Evolutionary conservation across 371 early-diverging fungal species (phyloP), one percentile per base, ranked within the genome.

Genomic region (Mortierella sp.): DNA sequence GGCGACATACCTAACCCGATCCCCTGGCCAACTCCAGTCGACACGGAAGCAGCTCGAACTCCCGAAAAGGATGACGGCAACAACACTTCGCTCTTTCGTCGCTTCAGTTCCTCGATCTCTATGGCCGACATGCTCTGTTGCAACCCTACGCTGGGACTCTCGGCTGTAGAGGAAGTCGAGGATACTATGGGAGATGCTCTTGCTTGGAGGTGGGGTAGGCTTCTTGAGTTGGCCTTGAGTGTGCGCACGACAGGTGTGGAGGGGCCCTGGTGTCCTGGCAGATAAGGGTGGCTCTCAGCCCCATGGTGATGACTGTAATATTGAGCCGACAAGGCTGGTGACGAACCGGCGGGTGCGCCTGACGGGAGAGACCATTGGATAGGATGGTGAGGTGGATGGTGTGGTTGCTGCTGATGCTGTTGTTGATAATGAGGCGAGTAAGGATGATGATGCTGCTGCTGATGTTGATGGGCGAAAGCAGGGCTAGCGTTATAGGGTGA

Each of bases 201-300:
- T 3, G 85, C 80, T 47, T 85, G 85, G 5, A 85, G 72, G 8
- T 85, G 85, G 1, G 85, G 85, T 34, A 85, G 38, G 45, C 85
- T 85, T n/a, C 82, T 73, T 11, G 85, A 85, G 72, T 79, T 85
- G 42, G 79, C 74, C 44, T 85, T 85, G 34, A 85, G 80, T 13
- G 85, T 85, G 13, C 82, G 74, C 24, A 72, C 48, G 9, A 77
- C 26, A 13, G 84, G 78, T 0, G 60, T n/a, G 24, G 81, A 55
- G 16, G 48, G 52, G 24, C 68, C 57, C 7, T 78, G 44, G 60
- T 68, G 60, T 48, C 55, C 71, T 71, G 80, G 77, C 5, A 44
- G 57, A 34, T 76, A 75, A 9, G 73, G 55, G 44, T 77, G 74
- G 19, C 54, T 70, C 34, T 77, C 80, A 3, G 70, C 72, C 10